phyloP scores from a whole-genome alignment of 1,139 yeast genomes.

The Candida sanyaensis region DNA sequence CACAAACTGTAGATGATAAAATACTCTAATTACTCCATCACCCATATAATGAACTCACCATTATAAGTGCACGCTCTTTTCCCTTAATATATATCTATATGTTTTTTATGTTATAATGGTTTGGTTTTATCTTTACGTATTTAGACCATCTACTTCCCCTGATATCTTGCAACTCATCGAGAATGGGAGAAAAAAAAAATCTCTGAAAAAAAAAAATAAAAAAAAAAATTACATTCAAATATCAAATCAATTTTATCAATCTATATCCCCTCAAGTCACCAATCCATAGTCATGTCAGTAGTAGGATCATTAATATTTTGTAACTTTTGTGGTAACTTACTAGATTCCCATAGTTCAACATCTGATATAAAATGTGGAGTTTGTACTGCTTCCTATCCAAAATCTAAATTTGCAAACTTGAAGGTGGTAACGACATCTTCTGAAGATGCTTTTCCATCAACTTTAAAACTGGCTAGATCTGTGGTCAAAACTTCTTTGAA shows the following conservation, averaged over 20 bases:
- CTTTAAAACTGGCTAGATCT: constrained; percentile 76
- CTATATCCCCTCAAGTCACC: background rate
- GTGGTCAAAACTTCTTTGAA: constrained; percentile 84
- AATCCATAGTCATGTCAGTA: constrained; percentile 65
- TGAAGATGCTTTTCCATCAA: constrained; percentile 90
- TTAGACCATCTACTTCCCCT: too few relatives aligned
- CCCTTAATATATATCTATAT: too few relatives aligned
- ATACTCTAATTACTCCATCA: too few relatives aligned
- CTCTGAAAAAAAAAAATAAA: constrained; percentile 1
- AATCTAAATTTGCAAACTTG: constrained; percentile 65
- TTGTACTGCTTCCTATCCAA: constrained; percentile 63
- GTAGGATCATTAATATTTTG: constrained; percentile 96
- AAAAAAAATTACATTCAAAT: background rate
- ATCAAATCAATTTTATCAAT: background rate
- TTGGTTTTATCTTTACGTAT: too few relatives aligned
- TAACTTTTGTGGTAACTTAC: constrained; percentile 86
- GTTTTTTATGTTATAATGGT: too few relatives aligned
- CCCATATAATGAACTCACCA: too few relatives aligned
- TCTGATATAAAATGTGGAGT: constrained; percentile 60
- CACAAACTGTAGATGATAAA: too few relatives aligned
- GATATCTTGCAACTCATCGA: constrained; percentile 3
- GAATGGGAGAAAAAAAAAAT: background rate
- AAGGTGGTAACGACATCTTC: constrained; percentile 86
- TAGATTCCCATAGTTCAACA: constrained; percentile 64
- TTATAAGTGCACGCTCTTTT: too few relatives aligned